Conservation (phyloP, 208 protist genomes). For the Novymonas esmeraldas region DNA sequence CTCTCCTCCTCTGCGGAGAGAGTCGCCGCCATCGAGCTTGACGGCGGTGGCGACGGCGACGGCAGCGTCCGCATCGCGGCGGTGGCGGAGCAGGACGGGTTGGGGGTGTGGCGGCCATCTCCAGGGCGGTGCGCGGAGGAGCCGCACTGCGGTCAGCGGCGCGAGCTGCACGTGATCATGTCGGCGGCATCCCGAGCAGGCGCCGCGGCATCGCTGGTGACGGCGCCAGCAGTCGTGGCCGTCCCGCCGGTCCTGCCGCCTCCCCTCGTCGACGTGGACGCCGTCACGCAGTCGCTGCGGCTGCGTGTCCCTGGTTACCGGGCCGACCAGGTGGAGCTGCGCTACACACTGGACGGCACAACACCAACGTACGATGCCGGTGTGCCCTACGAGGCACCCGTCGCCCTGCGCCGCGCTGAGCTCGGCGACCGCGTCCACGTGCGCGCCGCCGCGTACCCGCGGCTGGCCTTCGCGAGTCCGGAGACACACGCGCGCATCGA, state of each 20-base stretch:
- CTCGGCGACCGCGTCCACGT: conserved; percentile 23
- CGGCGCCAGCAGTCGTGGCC: conserved; percentile 9
- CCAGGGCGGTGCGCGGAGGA: too few species aligned
- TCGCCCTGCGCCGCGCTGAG: background rate
- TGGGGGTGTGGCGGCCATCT: background rate
- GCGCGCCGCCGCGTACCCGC: conserved; percentile 38
- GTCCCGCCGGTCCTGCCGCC: conserved; percentile 35
- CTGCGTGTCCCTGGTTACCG: conserved; percentile 20
- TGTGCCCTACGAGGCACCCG: conserved; percentile 8
- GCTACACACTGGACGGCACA: conserved; percentile 54
- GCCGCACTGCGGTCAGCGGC: background rate
- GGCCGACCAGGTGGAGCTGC: conserved; percentile 31
- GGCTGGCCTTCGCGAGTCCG: conserved; percentile 38
- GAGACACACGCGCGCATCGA: conserved; percentile 26
- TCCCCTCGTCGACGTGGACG: conserved; percentile 31
- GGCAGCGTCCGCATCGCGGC: too few species aligned
- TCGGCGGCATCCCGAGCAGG: background rate
- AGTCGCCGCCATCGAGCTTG: background rate
- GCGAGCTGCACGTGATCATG: background rate
- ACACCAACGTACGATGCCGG: conserved; percentile 34
- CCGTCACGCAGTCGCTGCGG: conserved; percentile 18
- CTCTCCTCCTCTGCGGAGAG: background rate
- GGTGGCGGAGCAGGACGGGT: too few species aligned
- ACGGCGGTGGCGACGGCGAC: background rate
- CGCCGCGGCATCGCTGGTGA: background rate